Evolutionary conservation across 2,329 filamentous ascomycete genomes (phyloP), one percentile per base, ranked within the genome.

Genomic region (Penicillium paneum): DNA sequence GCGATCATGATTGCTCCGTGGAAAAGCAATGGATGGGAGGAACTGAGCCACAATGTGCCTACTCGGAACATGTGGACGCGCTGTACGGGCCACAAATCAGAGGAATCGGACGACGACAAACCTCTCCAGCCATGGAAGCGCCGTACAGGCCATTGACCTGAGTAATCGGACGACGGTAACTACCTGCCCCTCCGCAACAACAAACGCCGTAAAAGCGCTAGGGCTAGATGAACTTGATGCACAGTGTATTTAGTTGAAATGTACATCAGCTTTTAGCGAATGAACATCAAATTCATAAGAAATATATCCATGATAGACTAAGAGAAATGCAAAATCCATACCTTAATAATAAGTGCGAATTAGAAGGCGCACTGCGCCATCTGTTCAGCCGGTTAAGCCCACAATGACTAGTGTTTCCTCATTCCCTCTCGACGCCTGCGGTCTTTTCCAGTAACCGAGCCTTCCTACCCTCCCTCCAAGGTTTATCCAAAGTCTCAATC

Each of bases 1-100:
- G 87, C 88, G 7, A 82, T 91, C 42, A 82, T 94, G 72, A 72
- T 95, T 62, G 90, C 92, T 35, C 94, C 94, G 6, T 97, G 93
- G 92, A 78, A 76, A 54, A 71, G 61, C 40, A 76, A 76, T 21
- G 86, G 86, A 0, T 94, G 90, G 90, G 75, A 77, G 53, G 80
- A 68, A 47, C 54, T 76, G 45, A 61, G 57, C 19, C 61, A 71
- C 54, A 63, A 64, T 46, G 51, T 74, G 6, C 36, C 36, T 43
- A 32, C 13, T 7, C 28, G 5, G 13, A 41, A 49, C 29, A 24
- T 34, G 36, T 41, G n/a, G 36, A 21, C 19, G 6, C 34, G 45
- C 26, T 24, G 11, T 13, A 13, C n/a, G 15, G 15, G 21, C 8
- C 15, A 21, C 12, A 34, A 15, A 35, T 24, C 7, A 32, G 31